Base-by-base conservation (phyloP, 352 stramenopile species). In the Peronospora belbahrii region DNA sequence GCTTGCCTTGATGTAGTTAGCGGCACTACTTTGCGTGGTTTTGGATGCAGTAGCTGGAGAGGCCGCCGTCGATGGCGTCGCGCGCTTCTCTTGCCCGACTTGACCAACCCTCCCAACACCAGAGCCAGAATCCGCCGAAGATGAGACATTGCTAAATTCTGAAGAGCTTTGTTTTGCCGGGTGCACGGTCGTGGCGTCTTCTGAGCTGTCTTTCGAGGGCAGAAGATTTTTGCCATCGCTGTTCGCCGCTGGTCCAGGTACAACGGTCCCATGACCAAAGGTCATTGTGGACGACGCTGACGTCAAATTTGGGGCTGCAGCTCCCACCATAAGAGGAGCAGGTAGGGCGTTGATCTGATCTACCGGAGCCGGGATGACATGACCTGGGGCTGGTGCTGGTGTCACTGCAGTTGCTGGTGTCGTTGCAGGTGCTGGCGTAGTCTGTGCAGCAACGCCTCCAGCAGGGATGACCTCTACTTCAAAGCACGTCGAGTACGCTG, bases 401-500 rank as follows among this genome's bases (percentile, higher is more conserved):
- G 47, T 33, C 9, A 25, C 18, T 13, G 6, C 31, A 13, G 48
- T 32, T 22, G 39, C 40, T 46, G 45, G 24, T 0, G 43, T 31
- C 11, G 38, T 13, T 14, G 20, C 32, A 14, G 52, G 52, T 23
- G 33, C 33, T 14, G 19, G 17, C 4, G 2, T 11, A 17, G 40
- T 24, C 25, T 47, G 13, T 13, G 33, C 17, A 30, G 35, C 41
- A 48, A 4, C 24, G 6, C 6, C 18, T 28, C 44, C 43, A 41
- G 33, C 31, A 5, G 48, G 11, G 23, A 41, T 51, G 55, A 85
- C 70, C 44, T 83, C 70, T 3, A 86, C 57, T 38, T 86, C 58
- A 51, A 86, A 86, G 48, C 74, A 84, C 18, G 74, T 80, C 32
- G 70, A 78, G 47, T 83, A 85, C 0, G 74, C 68, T 2, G 74